These are phyloP conservation scores for Pseudocercospora eumusae DNA, from an alignment of 2,329 filamentous ascomycete genomes.

Conservation along the genomic window DNA sequence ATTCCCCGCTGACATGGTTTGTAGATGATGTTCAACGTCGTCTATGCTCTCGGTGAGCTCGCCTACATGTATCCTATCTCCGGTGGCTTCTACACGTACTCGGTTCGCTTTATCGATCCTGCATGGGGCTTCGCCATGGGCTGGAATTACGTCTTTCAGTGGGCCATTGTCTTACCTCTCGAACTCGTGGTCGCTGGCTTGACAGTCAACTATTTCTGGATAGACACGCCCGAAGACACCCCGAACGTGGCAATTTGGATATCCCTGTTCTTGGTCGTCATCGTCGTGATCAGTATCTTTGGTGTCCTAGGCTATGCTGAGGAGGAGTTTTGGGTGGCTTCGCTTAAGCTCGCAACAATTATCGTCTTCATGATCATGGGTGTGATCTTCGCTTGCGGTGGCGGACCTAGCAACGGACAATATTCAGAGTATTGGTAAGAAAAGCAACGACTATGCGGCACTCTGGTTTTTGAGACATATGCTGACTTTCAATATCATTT, in stretches of 20 bases:
- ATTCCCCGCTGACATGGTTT: background rate
- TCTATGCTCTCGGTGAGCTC: constrained; percentile 47
- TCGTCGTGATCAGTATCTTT: constrained; percentile 34
- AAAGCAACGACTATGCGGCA: background rate
- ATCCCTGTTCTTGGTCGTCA: constrained; percentile 29
- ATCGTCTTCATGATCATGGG: constrained; percentile 65
- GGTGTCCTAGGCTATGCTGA: constrained; percentile 36
- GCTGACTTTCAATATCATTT: background rate
- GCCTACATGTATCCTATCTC: constrained; percentile 46
- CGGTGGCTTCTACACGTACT: constrained; percentile 46
- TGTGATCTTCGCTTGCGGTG: constrained; percentile 59
- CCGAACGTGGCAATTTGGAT: constrained; percentile 31
- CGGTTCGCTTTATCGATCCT: constrained; percentile 50
- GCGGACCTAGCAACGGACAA: constrained; percentile 49
- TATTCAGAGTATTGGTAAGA: constrained; percentile 40
- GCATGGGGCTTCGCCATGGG: constrained; percentile 39
- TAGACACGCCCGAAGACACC: constrained; percentile 15
- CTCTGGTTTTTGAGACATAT: background rate
- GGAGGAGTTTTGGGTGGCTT: constrained; percentile 35
- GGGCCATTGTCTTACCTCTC: constrained; percentile 33
- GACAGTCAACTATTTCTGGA: constrained; percentile 34
- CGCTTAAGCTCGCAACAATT: constrained; percentile 44
- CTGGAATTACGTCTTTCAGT: constrained; percentile 37
- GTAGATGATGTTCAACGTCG: constrained; percentile 45
- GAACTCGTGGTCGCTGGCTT: constrained; percentile 33